A percentile compares a stretch with the other conserved stretches of the same genome.
Conservation (phyloP, 2,329 filamentous ascomycete genomes). For the Aspergillus sp. region DNA sequence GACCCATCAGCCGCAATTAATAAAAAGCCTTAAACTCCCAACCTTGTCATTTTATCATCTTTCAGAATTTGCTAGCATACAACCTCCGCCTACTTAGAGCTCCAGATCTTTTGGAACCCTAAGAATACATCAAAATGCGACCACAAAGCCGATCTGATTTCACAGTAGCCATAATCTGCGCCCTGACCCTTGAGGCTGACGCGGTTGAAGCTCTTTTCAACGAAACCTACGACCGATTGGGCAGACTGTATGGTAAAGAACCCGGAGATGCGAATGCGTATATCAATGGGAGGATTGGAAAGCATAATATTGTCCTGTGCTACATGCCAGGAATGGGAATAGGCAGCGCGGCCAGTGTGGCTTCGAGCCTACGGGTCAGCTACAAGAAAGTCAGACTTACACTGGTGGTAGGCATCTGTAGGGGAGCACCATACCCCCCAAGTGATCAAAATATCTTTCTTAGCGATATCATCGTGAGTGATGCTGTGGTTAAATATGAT, state of each 20-base stretch:
- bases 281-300: slow-evolving; percentile 21
- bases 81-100: too few species aligned
- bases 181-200: slow-evolving; percentile 26
- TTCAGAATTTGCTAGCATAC: too few species aligned
- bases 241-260: slow-evolving; percentile 17
- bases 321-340: slow-evolving; percentile 26
- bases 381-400: slow-evolving; percentile 21
- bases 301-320: slow-evolving; percentile 25
- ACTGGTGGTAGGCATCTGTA: slow-evolving; percentile 38
- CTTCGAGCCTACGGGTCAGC: slow-evolving; percentile 27
- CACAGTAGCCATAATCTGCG: slow-evolving; percentile 33
- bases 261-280: slow-evolving; percentile 23
- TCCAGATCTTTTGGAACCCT: too few species aligned
- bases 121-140: too few species aligned
- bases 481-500: background rate
- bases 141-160: slow-evolving; percentile 19
- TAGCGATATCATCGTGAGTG: too few species aligned
- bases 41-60: too few species aligned
- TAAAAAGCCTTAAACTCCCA: too few species aligned
- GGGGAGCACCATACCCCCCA: slow-evolving; percentile 4
- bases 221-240: slow-evolving; percentile 17
- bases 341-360: slow-evolving; percentile 16
- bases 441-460: too few species aligned
- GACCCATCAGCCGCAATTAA: too few species aligned
- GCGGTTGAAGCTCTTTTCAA: slow-evolving; percentile 25